phyloP scores from a whole-genome alignment of 2,329 filamentous ascomycete genomes.

The Sordariomycetes sp. region DNA sequence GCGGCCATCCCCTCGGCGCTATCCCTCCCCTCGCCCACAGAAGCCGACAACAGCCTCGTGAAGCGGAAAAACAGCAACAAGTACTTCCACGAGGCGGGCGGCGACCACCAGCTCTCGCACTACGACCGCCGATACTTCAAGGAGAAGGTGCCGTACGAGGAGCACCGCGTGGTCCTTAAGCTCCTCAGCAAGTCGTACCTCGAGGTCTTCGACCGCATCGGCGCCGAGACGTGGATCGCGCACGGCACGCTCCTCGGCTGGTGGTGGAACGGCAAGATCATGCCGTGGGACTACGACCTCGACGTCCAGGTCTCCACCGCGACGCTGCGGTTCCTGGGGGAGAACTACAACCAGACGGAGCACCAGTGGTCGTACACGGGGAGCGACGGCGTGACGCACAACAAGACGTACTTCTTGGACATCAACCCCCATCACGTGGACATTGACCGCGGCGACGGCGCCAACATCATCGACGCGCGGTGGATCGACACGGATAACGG shows the following conservation, averaged over 20 bases:
- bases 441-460: constrained; percentile 48
- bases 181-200: constrained; percentile 67
- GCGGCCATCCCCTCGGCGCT: constrained; percentile 2
- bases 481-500: constrained; percentile 70
- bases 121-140: constrained; percentile 64
- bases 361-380: constrained; percentile 38
- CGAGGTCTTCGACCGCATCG: constrained; percentile 45
- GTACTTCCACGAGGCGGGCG: constrained; percentile 55
- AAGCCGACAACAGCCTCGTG: not conserved
- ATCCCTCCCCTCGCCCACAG: not conserved
- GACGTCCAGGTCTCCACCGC: constrained; percentile 64
- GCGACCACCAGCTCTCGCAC: constrained; percentile 47
- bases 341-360: constrained; percentile 55
- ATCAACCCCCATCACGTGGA: constrained; percentile 59
- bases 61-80: constrained; percentile 22
- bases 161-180: constrained; percentile 50
- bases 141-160: constrained; percentile 47
- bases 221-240: constrained; percentile 73
- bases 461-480: constrained; percentile 71
- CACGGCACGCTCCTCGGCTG: constrained; percentile 75
- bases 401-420: constrained; percentile 54
- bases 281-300: constrained; percentile 77
- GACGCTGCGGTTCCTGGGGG: constrained; percentile 52
- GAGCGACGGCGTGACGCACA: constrained; percentile 25
- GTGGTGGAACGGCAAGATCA: constrained; percentile 74